These are phyloP conservation scores for Yarrowia bubula DNA, from an alignment of 805 yeast genomes.

Conservation along the genomic window DNA sequence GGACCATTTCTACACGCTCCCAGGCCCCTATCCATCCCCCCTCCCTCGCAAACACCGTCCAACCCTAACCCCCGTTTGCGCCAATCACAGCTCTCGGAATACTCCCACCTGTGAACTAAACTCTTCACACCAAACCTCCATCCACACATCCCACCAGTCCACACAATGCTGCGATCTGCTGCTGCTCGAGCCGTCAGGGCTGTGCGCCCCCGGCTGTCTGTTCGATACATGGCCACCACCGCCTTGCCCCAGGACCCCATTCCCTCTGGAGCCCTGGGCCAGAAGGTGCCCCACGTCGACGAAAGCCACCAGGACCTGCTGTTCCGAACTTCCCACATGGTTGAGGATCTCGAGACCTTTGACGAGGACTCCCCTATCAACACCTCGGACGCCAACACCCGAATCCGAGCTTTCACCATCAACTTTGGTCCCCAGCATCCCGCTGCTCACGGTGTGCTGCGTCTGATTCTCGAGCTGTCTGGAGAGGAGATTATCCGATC, in stretches of 20 bases:
- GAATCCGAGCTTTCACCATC: constrained; percentile 83
- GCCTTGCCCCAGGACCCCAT: constrained; percentile 18
- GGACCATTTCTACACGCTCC: background rate
- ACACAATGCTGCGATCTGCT: constrained; percentile 27
- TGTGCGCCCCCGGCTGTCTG: constrained; percentile 24
- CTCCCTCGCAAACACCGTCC: background rate
- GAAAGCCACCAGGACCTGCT: constrained; percentile 25
- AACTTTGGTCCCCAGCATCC: constrained; percentile 95
- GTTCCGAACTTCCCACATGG: constrained; percentile 22
- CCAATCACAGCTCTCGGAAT: constrained; percentile 17
- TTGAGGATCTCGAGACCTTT: constrained; percentile 20
- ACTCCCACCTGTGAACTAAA: constrained; percentile 17
- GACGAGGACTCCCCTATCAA: constrained; percentile 26
- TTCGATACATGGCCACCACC: constrained; percentile 24
- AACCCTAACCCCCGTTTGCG: constrained; percentile 25
- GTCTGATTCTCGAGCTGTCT: constrained; percentile 78
- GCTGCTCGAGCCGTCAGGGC: constrained; percentile 27
- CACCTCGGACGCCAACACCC: constrained; percentile 35
- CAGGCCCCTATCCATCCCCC: background rate
- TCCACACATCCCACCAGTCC: background rate
- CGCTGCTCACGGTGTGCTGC: constrained; percentile 89
- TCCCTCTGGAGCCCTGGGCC: constrained; percentile 26
- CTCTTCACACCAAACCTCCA: background rate
- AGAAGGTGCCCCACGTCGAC: constrained; percentile 24
- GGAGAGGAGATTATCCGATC: constrained; percentile 86